Base-by-base conservation (phyloP, 2,329 filamentous ascomycete genomes). In the Microdochium nivale region DNA sequence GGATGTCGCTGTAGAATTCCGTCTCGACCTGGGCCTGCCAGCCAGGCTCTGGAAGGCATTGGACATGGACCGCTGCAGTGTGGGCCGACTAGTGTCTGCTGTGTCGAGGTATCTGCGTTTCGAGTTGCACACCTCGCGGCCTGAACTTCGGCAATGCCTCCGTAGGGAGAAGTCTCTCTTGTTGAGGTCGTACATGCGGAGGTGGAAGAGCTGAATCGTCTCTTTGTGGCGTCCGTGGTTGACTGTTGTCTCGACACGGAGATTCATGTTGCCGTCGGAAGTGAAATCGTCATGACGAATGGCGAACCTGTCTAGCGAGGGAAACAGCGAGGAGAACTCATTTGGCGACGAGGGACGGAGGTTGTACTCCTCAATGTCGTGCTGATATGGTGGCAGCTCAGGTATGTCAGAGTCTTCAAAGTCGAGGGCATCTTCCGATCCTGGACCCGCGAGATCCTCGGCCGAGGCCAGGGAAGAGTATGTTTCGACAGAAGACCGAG, bases 241-340 rank as follows among this genome's bases (percentile, higher is more conserved):
- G 47, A 88, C 80, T 56, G 87, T 75, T 5, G 89, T 92, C 65
- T 96, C 91, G 53, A 97, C 78, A 30, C 91, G 85, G 52, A 99
- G 77, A 65, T 97, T 97, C 90, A 96, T 95, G 74, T 96, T 96
- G 33, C 92, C 92, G 65, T 99, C 92, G 3, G 85, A 71, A 0
- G 90, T 94, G 48, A 88, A 83, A 68, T 96, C 90, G 65, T 97
- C 94, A 65, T 97, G 92, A 25, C 87, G 83, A 62, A 99, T 90
- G 33, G 82, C 81, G 50, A 97, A 73, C 52, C 88, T 81, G 65
- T 90, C 83, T 58, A 85, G 79, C 9, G 91, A 95, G 11, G 94
- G 92, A 67, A 96, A 99, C 50, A 95, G 79, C 51, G 84, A 79
- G 25, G 84, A 85, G 66, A 97, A 97, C 58, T 91, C 86, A 53